Base-by-base conservation (phyloP, 1,284 basidiomycete genomes). In the Leucocoprinus gongylophorus region DNA sequence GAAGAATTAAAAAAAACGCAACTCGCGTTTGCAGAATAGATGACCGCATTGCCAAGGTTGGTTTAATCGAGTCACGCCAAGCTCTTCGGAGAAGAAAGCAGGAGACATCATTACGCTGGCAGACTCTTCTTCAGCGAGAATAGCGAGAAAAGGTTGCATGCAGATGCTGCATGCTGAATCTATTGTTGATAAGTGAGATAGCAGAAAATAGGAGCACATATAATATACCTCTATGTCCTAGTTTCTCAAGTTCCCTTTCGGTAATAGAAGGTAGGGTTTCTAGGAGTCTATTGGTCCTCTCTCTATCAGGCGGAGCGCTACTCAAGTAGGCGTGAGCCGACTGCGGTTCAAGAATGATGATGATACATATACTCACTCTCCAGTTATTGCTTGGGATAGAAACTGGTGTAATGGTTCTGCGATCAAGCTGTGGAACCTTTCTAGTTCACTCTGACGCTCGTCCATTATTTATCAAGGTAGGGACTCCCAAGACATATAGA, bases 11-110 rank as follows among this genome's bases (percentile, higher is more conserved):
- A 28, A 42, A 26, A 43, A 55, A 64, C 68, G 61, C 66, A 65
- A 88, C 87, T 88, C 86, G 69, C 78, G 80, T 57, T 83, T 75
- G 63, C 86, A 89, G 61, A 88, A 89, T 17, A 84, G 58, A 62
- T 89, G 86, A 5, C 80, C 79, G 58, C 86, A 89, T 23, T 83
- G 74, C 69, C 71, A 72, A 64, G 71, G 48, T 58, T 77, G 63
- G 45, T 68, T 63, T 7, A 89, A 67, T 55, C 71, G 74, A 23
- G 83, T 86, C 17, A 89, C 79, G 1, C 86, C 87, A 1, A 85
- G 65, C 40, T 81, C 74, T 53, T 85, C 82, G n/a, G 72, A 54
- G 12, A 82, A 75, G 55, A 83, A 76, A 5, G 85, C 83, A 5
- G 85, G 84, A 0, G 85, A 85, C 59, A 88, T 85, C 80, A 88